Evolutionary conservation across 441 rosid species (phyloP), one percentile per base, ranked within the genome.

Genomic region (Lepidium campestre): DNA sequence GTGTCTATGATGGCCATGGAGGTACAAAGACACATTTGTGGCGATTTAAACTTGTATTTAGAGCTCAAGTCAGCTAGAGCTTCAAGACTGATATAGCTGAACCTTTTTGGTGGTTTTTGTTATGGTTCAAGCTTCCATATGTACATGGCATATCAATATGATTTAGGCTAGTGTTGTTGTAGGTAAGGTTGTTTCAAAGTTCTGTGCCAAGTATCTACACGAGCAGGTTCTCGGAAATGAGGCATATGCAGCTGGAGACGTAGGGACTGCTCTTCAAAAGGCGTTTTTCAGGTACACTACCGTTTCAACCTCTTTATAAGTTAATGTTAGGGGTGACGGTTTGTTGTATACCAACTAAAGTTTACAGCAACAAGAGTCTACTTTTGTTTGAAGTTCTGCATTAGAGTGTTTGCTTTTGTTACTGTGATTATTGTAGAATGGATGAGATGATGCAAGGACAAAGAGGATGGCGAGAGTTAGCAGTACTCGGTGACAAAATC

Each of bases 1-100:
- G 97, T 72, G 99, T 94, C 50, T 94, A 86, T 80, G 99, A 94
- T 81, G 99, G 99, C 57, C 99, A 94, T 79, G 99, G 99, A 91
- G 99, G 99, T 93, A 79, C 19, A 22, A 10, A 8, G 3, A 46
- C 11, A 52, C 11, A 15, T 40, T 42, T 36, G 17, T 19, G 9
- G 29, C 9, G 8, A 7, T 65, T 40, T 14, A 5, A 50, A 3
- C 58, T 49, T 39, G 48, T 25, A 0, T 39, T 10, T 29, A 42
- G 13, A 27, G 10, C 59, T 7, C 2, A 27, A 50, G 40, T 8
- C 7, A 64, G 48, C 6, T 49, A 36, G 18, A 50, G 31, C 4
- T 40, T 18, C 7, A 53, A 53, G 6, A 40, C 20, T 41, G 52
- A 9, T 52, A n/a, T 29, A n/a, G 25, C 56, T 32, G 46, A 46